Evolutionary conservation across 129 eudicot species (phyloP).

Genomic region (Chrysanthemum seticuspe): DNA sequence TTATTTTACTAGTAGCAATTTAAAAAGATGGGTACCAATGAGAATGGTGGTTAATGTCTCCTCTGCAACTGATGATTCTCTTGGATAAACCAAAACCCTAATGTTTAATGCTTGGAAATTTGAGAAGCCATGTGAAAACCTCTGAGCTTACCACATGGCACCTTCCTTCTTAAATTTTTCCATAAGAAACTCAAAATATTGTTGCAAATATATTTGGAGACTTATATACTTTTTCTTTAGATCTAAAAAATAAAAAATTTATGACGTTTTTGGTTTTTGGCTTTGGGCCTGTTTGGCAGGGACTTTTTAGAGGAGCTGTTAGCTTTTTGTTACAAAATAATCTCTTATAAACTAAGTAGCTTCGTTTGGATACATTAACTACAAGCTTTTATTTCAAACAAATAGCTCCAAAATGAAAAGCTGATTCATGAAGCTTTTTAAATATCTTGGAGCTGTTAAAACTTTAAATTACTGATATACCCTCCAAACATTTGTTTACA

Average conservation of each 20-base stretch:
- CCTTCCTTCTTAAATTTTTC: constrained; percentile 32
- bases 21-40: constrained; percentile 32
- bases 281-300: no score
- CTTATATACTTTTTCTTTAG: not conserved
- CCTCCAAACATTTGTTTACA: no score
- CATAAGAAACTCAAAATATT: not conserved
- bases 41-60: constrained; percentile 42
- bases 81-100: constrained; percentile 50
- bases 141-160: constrained; percentile 88
- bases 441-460: no score
- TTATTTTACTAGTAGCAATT: not conserved
- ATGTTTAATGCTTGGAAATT: constrained; percentile 55
- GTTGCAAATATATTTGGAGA: constrained; percentile 2
- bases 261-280: no score
- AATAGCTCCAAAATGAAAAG: no score
- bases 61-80: constrained; percentile 76
- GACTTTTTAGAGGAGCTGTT: no score
- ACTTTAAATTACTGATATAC: no score
- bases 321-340: no score
- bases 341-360: no score
- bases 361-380: no score
- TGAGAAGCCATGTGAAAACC: constrained; percentile 85
- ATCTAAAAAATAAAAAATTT: not conserved
- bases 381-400: no score
- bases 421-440: no score